phyloP scores from a whole-genome alignment of 164 flowering plant species.

The Magnolia officinalis region DNA sequence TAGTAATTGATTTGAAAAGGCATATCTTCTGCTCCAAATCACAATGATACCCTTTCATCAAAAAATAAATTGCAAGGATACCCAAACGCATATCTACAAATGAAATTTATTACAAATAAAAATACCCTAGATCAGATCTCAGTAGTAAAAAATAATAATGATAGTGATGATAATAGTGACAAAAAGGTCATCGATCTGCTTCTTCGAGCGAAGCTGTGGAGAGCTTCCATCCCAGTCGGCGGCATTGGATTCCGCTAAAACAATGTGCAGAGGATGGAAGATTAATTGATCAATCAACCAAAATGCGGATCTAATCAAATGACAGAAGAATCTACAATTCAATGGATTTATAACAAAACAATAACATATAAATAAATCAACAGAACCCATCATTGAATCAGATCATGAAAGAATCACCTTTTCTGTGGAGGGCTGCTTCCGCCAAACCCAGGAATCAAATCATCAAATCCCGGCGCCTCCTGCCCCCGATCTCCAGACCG shows the following conservation, averaged over 20 bases:
- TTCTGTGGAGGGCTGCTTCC: slow-evolving; percentile 27
- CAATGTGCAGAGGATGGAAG: too few species aligned
- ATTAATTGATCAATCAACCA: not conserved
- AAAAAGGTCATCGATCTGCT: not conserved
- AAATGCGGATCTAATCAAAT: not conserved
- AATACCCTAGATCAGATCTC: not conserved
- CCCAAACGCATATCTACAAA: not conserved
- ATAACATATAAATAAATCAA: not conserved
- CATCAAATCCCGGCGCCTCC: slow-evolving; percentile 42
- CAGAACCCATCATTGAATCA: not conserved
- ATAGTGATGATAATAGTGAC: not conserved
- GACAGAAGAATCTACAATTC: not conserved
- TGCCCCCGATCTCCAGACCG: slow-evolving; percentile 20
- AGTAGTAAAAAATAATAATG: too few species aligned
- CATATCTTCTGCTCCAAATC: not conserved
- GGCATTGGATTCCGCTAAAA: too few species aligned
- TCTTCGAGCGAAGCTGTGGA: not conserved
- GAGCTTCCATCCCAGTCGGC: too few species aligned
- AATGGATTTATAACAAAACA: too few species aligned
- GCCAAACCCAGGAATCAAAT: slow-evolving; percentile 53
- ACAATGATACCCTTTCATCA: too few species aligned
- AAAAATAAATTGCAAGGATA: not conserved
- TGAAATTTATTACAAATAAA: not conserved
- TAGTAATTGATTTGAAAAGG: not conserved
- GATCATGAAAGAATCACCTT: slow-evolving; percentile 24